Evolutionary conservation across 805 yeast genomes (phyloP), one percentile per base, ranked within the genome.

Genomic region (Candida nemodendra): DNA sequence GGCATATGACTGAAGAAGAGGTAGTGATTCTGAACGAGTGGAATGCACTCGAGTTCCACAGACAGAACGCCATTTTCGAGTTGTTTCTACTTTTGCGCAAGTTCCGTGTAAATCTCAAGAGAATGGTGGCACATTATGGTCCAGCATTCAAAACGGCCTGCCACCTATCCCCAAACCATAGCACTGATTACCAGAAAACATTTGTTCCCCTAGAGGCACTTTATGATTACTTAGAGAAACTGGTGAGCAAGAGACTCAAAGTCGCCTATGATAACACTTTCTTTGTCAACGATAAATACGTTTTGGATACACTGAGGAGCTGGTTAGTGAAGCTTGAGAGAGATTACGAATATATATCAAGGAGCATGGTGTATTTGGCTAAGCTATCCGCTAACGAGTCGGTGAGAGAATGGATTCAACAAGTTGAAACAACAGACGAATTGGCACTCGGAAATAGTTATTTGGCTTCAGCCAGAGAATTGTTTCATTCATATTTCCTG

Each of bases 31-130:
- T 55, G 9, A 48, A 30, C 17, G 36, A 41, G 1, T 61, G 65
- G 65, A 48, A 54, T 21, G 30, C 48, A 9, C 29, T 39, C 6
- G 59, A 56, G 36, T 58, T 53, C 29, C 54, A 56, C 19, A 47
- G 53, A 22, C 64, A 61, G 42, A 57, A 52, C 24, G 42, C 52
- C 12, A 36, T 60, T n/a, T 59, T 59, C 42, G 65, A 61, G 34
- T 39, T 53, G 5, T 61, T 49, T 22, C 34, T 45, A 7, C 38
- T 56, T 18, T 38, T 61, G 18, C 50, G 50, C 18, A 53, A 51
- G 39, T 48, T 56, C 21, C 33, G 59, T 19, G 40, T 48, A 23
- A 61, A 61, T 27, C 34, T 57, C 33, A 49, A 51, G 27, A 38
- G 64, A 32, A 46, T 61, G 47, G 51, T 53, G 3, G 27, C 36